phyloP scores from a whole-genome alignment of 2,329 filamentous ascomycete species.

The Fusarium sp. region DNA sequence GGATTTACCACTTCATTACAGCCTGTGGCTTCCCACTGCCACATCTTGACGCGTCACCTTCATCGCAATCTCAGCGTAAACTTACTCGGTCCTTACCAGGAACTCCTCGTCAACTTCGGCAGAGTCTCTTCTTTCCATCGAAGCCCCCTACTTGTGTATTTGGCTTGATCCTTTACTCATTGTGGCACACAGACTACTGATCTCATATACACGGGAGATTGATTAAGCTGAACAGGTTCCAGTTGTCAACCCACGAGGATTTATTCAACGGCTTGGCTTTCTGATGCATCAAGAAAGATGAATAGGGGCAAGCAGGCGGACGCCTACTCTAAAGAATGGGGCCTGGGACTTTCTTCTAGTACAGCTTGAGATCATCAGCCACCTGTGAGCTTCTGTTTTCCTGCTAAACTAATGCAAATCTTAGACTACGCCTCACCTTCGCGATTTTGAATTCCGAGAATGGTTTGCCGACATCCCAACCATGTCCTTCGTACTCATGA shows the following conservation, averaged over 20 bases:
- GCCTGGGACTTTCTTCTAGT: neutral
- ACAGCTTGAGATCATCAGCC: too few relatives aligned
- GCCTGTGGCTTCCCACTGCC: neutral
- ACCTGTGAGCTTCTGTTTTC: neutral
- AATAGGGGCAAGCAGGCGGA: too few relatives aligned
- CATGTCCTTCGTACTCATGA: neutral
- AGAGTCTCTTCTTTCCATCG: neutral
- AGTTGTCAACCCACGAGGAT: rapidly evolving
- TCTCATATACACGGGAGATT: too few relatives aligned
- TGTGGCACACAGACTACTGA: too few relatives aligned
- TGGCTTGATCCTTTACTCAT: neutral
- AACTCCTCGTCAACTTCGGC: neutral
- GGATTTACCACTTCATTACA: neutral
- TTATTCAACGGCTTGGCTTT: neutral
- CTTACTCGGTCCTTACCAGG: too few relatives aligned
- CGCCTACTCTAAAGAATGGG: neutral
- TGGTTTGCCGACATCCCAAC: too few relatives aligned
- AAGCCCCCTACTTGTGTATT: neutral
- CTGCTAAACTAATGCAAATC: neutral
- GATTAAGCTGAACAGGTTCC: too few relatives aligned
- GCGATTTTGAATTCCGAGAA: too few relatives aligned
- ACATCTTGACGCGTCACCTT: too few relatives aligned
- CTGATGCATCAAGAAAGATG: neutral
- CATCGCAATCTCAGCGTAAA: neutral
- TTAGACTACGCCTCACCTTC: too few relatives aligned